Base-by-base conservation (phyloP, 2,329 filamentous ascomycete species). In the Aspergillus sp. region DNA sequence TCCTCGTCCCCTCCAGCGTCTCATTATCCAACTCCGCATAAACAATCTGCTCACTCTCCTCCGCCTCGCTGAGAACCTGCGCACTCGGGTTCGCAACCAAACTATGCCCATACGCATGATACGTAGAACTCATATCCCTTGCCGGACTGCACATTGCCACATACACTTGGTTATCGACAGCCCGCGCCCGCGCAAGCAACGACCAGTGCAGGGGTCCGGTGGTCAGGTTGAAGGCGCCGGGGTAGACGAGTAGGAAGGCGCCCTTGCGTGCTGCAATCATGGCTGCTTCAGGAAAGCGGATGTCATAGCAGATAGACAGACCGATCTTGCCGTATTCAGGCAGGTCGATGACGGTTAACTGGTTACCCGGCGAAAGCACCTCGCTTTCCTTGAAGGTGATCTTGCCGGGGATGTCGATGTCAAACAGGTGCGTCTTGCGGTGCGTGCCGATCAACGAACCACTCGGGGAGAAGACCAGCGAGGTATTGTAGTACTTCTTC, bases 381-480 rank as follows among this genome's bases (percentile, higher is more conserved):
- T 96, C 90, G 46, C 85, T 90, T 72, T 98, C 93, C 54, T 81
- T 81, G 73, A 98, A 98, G 10, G 74, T 85, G 67, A 98, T 95
- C 73, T 90, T 90, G 53, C 90, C 91, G 0, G 93, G 93, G 54
- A 98, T 97, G 67, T 95, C 85, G 60, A 98, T 98, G 71, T 97
- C 93, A 69, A 98, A 98, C 39, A 98, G 79, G 70, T 98, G 93
- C 39, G 93, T 84, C 74, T 98, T 98, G 59, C 93, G 82, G 68
- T 97, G 90, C 2, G 84, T 88, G 5, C 83, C 88, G n/a, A 98
- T 77, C 43, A 96, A 76, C n/a, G 77, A 67, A 3, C 93, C 93
- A 7, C 77, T 72, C 0, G 90, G 90, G 0, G 77, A 81, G 69
- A 98, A 98, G 6, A 86, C 82, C 42, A 98, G 75, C 23, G 82